A percentile compares a stretch with the other conserved stretches of the same genome.
These are phyloP conservation scores for Chionographis japonica DNA, from an alignment of 106 monocot genomes.

Conservation along the genomic window DNA sequence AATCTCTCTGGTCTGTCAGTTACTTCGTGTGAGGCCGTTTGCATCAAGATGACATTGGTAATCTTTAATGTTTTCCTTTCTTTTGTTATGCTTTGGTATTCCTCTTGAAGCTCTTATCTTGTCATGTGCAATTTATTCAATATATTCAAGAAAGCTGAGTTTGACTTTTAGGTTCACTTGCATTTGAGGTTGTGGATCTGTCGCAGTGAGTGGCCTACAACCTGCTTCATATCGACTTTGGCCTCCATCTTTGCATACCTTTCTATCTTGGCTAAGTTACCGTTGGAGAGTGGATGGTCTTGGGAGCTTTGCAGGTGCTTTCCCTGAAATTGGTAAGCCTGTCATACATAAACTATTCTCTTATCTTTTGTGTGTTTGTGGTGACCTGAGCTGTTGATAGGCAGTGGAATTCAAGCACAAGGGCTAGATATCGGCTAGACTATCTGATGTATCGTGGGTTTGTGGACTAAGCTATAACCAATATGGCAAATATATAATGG, in stretches of 20 bases:
- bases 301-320: too few relatives aligned
- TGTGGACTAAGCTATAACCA: too few relatives aligned
- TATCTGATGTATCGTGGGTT: too few relatives aligned
- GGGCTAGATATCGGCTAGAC: too few relatives aligned
- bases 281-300: too few relatives aligned
- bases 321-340: too few relatives aligned
- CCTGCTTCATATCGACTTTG: slow-evolving; percentile 22
- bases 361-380: too few relatives aligned
- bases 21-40: slow-evolving; percentile 61
- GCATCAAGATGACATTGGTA: slow-evolving; percentile 27
- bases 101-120: not conserved
- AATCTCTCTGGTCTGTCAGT: slow-evolving; percentile 47
- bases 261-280: not conserved
- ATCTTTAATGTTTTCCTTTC: not conserved
- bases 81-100: not conserved
- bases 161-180: not conserved
- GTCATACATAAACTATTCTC: too few relatives aligned
- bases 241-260: slow-evolving; percentile 21
- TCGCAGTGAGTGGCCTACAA: slow-evolving; percentile 21
- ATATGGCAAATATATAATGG: too few relatives aligned
- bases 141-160: slow-evolving; percentile 5
- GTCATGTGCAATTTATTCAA: not conserved
- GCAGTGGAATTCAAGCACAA: too few relatives aligned
- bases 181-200: slow-evolving; percentile 16
- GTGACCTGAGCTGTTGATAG: too few relatives aligned